phyloP scores from a whole-genome alignment of 2,329 filamentous ascomycete genomes.

The Aspergillus sp. region DNA sequence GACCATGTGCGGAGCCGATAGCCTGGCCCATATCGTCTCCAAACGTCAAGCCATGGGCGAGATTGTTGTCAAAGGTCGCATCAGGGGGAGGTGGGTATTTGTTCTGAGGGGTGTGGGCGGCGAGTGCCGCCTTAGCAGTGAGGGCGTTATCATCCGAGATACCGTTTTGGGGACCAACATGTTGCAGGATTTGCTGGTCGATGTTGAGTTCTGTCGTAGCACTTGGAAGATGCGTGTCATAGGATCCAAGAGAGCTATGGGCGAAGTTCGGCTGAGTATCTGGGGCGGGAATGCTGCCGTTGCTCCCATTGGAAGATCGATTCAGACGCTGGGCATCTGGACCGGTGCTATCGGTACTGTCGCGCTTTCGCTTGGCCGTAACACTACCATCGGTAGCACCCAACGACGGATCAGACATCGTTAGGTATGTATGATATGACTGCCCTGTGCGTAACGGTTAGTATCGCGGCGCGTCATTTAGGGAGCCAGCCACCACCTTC shows the following conservation, averaged over 20 bases:
- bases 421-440: conserved; percentile 6
- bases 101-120: conserved; percentile 46
- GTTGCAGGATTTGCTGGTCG: conserved; percentile 51
- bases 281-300: conserved; percentile 38
- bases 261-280: conserved; percentile 38
- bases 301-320: conserved; percentile 43
- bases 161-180: conserved; percentile 56
- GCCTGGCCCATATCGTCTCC: conserved; percentile 44
- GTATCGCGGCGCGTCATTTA: not conserved
- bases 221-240: conserved; percentile 41
- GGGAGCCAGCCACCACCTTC: not conserved
- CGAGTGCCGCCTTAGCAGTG: conserved; percentile 50
- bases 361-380: conserved; percentile 45
- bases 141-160: conserved; percentile 50
- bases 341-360: conserved; percentile 41
- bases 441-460: not conserved
- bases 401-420: conserved; percentile 44
- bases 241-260: conserved; percentile 36
- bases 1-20: conserved; percentile 40
- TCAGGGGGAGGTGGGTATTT: conserved; percentile 49
- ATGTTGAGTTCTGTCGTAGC: conserved; percentile 44
- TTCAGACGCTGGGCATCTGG: conserved; percentile 44
- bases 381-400: conserved; percentile 36
- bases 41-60: conserved; percentile 39
- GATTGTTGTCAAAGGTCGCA: conserved; percentile 40